Evolutionary conservation across 1,284 basidiomycete species (phyloP).

Genomic region (Phellinidium pouzarii): DNA sequence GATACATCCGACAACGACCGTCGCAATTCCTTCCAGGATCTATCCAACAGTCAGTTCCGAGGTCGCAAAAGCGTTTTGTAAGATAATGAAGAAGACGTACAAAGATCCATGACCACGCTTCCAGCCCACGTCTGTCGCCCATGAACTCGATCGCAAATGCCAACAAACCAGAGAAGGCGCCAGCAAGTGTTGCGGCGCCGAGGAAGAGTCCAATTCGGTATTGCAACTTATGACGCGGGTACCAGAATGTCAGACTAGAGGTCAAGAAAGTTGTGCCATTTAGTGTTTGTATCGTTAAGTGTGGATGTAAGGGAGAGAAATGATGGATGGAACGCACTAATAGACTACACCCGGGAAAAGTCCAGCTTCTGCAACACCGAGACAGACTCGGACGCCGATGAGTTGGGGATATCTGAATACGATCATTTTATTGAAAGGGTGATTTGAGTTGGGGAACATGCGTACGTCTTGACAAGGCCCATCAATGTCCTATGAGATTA

Average conservation of each 20-base stretch:
- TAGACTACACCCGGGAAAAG: conserved; percentile 64
- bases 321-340: conserved; percentile 33
- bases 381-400: conserved; percentile 48
- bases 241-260: conserved; percentile 39
- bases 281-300: no score
- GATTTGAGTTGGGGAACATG: background rate
- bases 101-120: conserved; percentile 42
- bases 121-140: conserved; percentile 33
- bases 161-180: conserved; percentile 33
- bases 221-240: conserved; percentile 44
- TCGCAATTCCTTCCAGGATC: conserved; percentile 51
- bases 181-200: conserved; percentile 30
- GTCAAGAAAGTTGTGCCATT: background rate
- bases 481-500: conserved; percentile 43
- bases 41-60: conserved; percentile 19
- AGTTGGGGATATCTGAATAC: conserved; percentile 49
- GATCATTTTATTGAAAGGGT: background rate
- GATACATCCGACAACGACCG: conserved; percentile 38
- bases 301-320: background rate
- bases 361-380: conserved; percentile 64
- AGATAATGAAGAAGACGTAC: conserved; percentile 26
- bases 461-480: conserved; percentile 57
- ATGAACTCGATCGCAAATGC: conserved; percentile 39
- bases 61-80: background rate
- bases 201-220: conserved; percentile 41